Base-by-base conservation (phyloP, 352 stramenopile species). In the Phytopythium sindhum region DNA sequence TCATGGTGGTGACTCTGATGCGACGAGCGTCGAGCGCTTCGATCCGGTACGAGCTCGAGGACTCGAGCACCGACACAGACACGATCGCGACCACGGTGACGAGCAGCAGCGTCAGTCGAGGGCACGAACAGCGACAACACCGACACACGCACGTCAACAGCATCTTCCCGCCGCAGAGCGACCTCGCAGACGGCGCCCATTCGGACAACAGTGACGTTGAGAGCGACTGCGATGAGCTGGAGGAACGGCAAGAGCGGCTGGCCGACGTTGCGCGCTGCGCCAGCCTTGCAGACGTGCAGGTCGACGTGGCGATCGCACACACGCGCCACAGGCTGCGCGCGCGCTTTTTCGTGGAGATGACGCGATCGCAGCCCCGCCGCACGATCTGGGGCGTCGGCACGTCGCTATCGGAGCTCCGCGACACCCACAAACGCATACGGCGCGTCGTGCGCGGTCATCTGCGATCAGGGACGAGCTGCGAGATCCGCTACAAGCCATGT, bases 311-410 rank as follows among this genome's bases (percentile, higher is more conserved):
- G 0, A 67, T 90, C 39, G 80, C 78, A 17, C 81, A 88, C 65
- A 82, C 77, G 0, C 72, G 68, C 15, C 75, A 68, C 66, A 72
- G 68, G 24, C 61, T 87, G 6, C 69, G 61, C 12, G 67, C 75
- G 33, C 74, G 72, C 42, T 89, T 89, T 67, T 89, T 81, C 61
- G 78, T 89, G 28, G 73, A 79, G 51, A 73, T 89, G 66, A 59
- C 63, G 35, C 70, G 69, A 17, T 67, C 47, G 26, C 70, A 57
- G 8, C 70, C 70, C 35, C 61, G 52, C 37, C 52, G 61, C 11
- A 61, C 66, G n/a, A 69, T 10, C 28, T 84, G 77, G 74, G 67
- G 68, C 12, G 75, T 84, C 31, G 73, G 72, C 28, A 57, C 79
- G 1, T 67, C 70, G 53, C 60, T 88, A 44, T 61, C 68, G 24